A percentile compares a stretch with the other conserved stretches of the same genome.
Evolutionary conservation across 2,329 filamentous ascomycete species (phyloP).

Genomic region (Clonostachys rhizophaga): DNA sequence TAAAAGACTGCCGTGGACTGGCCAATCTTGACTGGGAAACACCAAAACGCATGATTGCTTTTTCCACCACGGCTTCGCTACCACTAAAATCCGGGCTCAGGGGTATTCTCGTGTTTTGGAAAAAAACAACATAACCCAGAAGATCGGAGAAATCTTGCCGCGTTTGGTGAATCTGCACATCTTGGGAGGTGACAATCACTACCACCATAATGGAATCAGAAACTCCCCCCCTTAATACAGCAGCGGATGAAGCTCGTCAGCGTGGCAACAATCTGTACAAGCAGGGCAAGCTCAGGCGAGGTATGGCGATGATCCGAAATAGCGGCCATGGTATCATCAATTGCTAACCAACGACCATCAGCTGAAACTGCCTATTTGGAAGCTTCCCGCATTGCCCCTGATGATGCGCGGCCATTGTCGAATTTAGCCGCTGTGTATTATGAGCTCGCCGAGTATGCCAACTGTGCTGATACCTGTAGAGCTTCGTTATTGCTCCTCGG

Average conservation of each 20-base stretch:
- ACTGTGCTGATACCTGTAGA: not conserved
- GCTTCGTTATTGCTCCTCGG: not conserved
- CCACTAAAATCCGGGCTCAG: too few species aligned
- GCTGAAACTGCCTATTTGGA: not conserved
- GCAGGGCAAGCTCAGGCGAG: not conserved
- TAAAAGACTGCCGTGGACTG: too few species aligned
- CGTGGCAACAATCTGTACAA: not conserved
- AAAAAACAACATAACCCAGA: too few species aligned
- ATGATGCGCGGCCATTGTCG: not conserved
- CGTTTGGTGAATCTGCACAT: too few species aligned
- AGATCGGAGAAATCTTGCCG: too few species aligned
- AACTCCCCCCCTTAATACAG: not conserved
- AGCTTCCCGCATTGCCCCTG: not conserved
- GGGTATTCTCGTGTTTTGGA: too few species aligned
- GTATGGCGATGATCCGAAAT: not conserved
- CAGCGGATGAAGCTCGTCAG: not conserved
- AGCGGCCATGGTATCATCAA: not conserved
- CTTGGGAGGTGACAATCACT: too few species aligned
- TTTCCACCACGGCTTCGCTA: too few species aligned
- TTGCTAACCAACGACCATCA: not conserved
- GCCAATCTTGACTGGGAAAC: too few species aligned
- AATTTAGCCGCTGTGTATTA: not conserved
- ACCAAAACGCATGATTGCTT: too few species aligned
- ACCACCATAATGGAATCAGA: too few species aligned
- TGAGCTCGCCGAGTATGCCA: not conserved